Conservation (phyloP, 2,329 filamentous ascomycete genomes). For the Aspergillus thermomutatus region DNA sequence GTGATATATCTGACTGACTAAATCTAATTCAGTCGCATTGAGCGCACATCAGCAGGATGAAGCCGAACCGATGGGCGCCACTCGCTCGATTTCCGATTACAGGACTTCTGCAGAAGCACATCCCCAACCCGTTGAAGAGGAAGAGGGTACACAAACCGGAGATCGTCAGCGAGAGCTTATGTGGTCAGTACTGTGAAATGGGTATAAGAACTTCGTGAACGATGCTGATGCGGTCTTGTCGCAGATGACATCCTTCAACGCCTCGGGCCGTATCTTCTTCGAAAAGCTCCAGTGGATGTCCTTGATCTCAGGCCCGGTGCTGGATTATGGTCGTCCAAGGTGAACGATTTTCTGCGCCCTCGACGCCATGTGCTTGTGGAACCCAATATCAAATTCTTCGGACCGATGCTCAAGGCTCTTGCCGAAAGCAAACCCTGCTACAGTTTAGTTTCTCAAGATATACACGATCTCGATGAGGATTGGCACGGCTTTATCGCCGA, state of each 20-base stretch:
- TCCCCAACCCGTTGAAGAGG: slow-evolving; percentile 7
- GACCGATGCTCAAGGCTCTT: slow-evolving; percentile 59
- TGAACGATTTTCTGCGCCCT: slow-evolving; percentile 73
- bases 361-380: slow-evolving; percentile 83
- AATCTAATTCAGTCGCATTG: not conserved
- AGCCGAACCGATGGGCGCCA: slow-evolving; percentile 16
- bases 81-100: slow-evolving; percentile 22
- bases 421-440: slow-evolving; percentile 47
- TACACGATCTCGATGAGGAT: slow-evolving; percentile 55
- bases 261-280: slow-evolving; percentile 64
- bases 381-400: slow-evolving; percentile 58
- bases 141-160: slow-evolving; percentile 13
- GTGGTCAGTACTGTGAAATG: slow-evolving; percentile 24
- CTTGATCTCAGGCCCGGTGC: slow-evolving; percentile 81
- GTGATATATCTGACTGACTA: not conserved
- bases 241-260: slow-evolving; percentile 67
- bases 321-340: slow-evolving; percentile 72
- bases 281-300: slow-evolving; percentile 75
- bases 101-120: slow-evolving; percentile 7
- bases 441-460: slow-evolving; percentile 51
- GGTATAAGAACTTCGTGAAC: not conserved
- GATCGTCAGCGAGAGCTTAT: slow-evolving; percentile 31
- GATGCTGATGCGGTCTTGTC: slow-evolving; percentile 2
- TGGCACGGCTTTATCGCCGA: slow-evolving; percentile 40
- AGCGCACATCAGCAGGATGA: slow-evolving; percentile 2